Conservation (phyloP, 108 stramenopile species). For the Skeletonema marinoi region DNA sequence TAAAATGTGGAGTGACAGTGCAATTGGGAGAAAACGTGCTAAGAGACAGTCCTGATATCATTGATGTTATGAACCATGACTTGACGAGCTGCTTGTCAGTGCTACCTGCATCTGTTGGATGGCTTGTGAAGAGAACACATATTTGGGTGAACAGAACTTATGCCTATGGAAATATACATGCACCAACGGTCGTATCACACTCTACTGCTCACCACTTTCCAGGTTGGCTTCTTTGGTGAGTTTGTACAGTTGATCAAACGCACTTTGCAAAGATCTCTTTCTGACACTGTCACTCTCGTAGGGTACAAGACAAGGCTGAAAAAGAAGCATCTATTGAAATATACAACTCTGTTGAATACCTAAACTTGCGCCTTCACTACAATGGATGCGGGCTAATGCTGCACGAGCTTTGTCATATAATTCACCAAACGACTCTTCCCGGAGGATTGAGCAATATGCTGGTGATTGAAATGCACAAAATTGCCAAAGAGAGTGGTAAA, state of each 20-base stretch:
- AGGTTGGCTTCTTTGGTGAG: slow-evolving; percentile 70
- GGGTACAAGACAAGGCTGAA: slow-evolving; percentile 63
- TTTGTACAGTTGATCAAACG: not conserved
- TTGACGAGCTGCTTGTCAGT: slow-evolving; percentile 51
- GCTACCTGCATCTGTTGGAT: slow-evolving; percentile 62
- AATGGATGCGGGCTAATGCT: slow-evolving; percentile 82
- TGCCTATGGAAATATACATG: not conserved
- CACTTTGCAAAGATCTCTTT: not conserved
- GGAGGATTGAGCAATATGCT: slow-evolving; percentile 63
- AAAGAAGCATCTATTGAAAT: slow-evolving; percentile 80
- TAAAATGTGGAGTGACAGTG: slow-evolving; percentile 60
- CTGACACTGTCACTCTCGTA: slow-evolving; percentile 6
- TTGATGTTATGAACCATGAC: slow-evolving; percentile 67
- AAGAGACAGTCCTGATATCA: slow-evolving; percentile 51
- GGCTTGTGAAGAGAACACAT: slow-evolving; percentile 61
- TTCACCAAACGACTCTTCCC: slow-evolving; percentile 73
- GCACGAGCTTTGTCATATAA: slow-evolving; percentile 84
- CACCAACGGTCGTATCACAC: slow-evolving; percentile 27
- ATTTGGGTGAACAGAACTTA: slow-evolving; percentile 70
- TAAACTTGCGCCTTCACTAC: slow-evolving; percentile 78
- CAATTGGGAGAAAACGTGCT: slow-evolving; percentile 66
- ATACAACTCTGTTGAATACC: slow-evolving; percentile 72
- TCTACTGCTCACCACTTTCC: slow-evolving; percentile 76
- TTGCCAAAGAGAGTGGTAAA: slow-evolving; percentile 50
- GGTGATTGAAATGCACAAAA: slow-evolving; percentile 48